Conservation (phyloP, 345 rosid species). For the Brassica rapa region DNA sequence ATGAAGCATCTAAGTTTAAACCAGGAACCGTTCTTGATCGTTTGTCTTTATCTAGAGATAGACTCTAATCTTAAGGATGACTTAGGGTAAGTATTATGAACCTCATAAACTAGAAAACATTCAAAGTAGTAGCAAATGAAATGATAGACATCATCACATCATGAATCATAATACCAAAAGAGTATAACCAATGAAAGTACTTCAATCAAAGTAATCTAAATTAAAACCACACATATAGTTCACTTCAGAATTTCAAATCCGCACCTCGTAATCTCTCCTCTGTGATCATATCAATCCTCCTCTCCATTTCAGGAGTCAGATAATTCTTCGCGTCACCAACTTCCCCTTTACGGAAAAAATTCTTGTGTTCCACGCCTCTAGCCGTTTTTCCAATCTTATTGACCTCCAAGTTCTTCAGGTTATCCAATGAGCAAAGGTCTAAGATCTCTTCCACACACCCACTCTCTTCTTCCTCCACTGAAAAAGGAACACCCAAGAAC, state of each 20-base stretch:
- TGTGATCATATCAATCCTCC: background rate
- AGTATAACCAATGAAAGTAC: background rate
- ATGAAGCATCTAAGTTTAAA: too few species aligned
- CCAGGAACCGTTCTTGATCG: too few species aligned
- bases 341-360: slow-evolving; percentile 10
- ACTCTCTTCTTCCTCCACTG: slow-evolving; percentile 12
- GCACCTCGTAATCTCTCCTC: background rate
- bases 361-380: background rate
- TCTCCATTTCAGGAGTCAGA: background rate
- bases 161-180: background rate
- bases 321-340: background rate
- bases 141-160: background rate
- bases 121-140: background rate
- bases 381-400: slow-evolving; percentile 13
- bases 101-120: background rate
- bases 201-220: background rate
- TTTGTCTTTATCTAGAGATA: background rate
- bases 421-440: slow-evolving; percentile 2
- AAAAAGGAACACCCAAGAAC: slow-evolving; percentile 36
- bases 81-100: background rate
- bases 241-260: background rate
- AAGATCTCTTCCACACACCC: slow-evolving; percentile 24
- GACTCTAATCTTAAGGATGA: background rate
- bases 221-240: background rate
- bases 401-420: slow-evolving; percentile 19